Evolutionary conservation across 495 filamentous ascomycete genomes (phyloP).

Genomic region (Hypoxylon fuscum): DNA sequence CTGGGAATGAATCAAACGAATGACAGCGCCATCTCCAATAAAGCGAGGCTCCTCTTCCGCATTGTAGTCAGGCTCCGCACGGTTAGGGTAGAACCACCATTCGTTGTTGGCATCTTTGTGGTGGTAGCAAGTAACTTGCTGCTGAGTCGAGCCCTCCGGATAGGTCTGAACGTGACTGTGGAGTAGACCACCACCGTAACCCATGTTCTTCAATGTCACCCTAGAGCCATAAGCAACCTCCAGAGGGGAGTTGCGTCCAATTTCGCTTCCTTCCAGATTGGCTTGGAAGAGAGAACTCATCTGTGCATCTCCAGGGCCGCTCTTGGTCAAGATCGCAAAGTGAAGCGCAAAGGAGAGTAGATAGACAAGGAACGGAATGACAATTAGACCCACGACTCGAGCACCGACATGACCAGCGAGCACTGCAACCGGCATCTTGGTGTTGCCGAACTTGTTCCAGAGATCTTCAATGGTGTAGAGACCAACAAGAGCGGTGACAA

Average conservation of each 20-base stretch:
- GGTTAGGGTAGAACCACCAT: constrained; percentile 98
- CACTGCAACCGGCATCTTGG: constrained; percentile 85
- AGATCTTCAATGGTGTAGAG: constrained; percentile 96
- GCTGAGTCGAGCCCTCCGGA: constrained; percentile 91
- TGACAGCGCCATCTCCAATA: constrained; percentile 77
- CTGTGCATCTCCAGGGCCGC: constrained; percentile 94
- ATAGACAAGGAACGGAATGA: constrained; percentile 87
- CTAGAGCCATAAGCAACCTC: constrained; percentile 90
- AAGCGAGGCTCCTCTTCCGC: constrained; percentile 72
- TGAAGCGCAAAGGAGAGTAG: constrained; percentile 94
- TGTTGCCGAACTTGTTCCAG: constrained; percentile 97
- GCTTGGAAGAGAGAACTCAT: constrained; percentile 99
- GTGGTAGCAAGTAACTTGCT: constrained; percentile 98
- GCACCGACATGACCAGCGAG: constrained; percentile 81
- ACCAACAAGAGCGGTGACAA: constrained; percentile 92
- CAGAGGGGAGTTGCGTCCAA: constrained; percentile 91
- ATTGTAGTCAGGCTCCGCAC: constrained; percentile 75
- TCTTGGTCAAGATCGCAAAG: constrained; percentile 92
- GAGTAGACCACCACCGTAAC: constrained; percentile 95
- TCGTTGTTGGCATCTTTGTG: constrained; percentile 99
- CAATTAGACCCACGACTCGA: constrained; percentile 86
- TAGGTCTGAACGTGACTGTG: constrained; percentile 96
- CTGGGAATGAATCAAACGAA: constrained; percentile 93
- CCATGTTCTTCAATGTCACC: constrained; percentile 98
- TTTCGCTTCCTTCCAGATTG: constrained; percentile 90